Evolutionary conservation across 1,284 basidiomycete species (phyloP).

Genomic region (Ceratobasidium sp.): DNA sequence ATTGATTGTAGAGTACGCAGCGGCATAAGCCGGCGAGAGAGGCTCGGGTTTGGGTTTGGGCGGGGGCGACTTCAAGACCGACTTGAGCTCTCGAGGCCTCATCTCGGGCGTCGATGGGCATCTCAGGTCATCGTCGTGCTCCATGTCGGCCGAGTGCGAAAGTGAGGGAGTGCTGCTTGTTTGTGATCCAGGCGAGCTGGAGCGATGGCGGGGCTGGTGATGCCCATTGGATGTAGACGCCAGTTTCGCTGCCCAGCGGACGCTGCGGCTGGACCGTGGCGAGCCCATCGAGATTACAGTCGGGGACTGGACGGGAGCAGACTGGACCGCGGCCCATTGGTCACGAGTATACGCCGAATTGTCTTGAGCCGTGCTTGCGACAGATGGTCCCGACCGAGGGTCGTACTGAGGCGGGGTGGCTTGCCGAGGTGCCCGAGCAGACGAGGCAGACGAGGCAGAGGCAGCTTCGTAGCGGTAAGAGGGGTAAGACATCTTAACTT

Average conservation of each 20-base stretch:
- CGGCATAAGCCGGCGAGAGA: neutral
- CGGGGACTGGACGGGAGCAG: conserved; percentile 1
- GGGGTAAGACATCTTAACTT: conserved; percentile 18
- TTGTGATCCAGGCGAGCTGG: neutral
- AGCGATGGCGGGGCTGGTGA: neutral
- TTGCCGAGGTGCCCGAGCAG: conserved; percentile 1
- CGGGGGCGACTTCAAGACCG: neutral
- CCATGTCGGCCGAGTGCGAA: neutral
- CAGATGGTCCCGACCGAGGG: no score
- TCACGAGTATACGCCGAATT: neutral
- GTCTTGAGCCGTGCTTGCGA: neutral
- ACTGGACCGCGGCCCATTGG: conserved; percentile 12
- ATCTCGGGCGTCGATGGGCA: conserved; percentile 6
- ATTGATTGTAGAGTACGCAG: conserved; percentile 4
- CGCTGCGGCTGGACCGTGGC: neutral
- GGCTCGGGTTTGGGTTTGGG: neutral
- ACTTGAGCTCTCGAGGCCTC: neutral
- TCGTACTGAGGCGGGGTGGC: conserved; percentile 15
- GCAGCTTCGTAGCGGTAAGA: conserved; percentile 35
- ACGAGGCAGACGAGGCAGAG: neutral
- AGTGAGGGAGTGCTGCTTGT: conserved; percentile 13
- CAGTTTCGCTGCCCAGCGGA: neutral
- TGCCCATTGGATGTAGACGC: neutral
- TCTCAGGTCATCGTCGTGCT: conserved; percentile 23
- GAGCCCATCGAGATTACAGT: no score